Base-by-base conservation (phyloP, 192 early-diverging fungal species). In the Backusella liffmaniae region DNA sequence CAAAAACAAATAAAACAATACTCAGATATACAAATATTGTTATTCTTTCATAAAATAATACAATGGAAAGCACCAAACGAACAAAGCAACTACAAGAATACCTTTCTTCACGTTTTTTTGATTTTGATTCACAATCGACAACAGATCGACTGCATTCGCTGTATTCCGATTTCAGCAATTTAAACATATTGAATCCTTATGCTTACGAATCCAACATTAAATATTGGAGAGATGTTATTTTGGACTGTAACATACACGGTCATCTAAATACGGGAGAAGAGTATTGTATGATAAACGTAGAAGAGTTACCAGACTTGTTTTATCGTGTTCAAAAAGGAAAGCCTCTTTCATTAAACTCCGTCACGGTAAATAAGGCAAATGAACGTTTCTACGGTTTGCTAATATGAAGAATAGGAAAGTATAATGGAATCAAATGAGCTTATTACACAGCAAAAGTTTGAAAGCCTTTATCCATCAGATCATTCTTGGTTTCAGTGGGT, bases 111-210 rank as follows among this genome's bases (percentile, higher is more conserved):
- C 73, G 74, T 26, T 79, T 71, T 71, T 66, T 69, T 32, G 78
- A 79, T 23, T 79, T 79, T 66, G 39, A 66, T 15, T 42, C 42
- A 18, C 42, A 78, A 1, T n/a, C 26, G 3, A 44, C 70, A 15
- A 71, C 70, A 13, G 70, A 71, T 23, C 80, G 85, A 4, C 62
- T 84, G 5, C 67, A 34, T 36, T 86, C 85, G 3, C 76, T 86
- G 15, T 86, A 82, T 41, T 86, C 85, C 0, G 83, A 84, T 42
- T 86, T 86, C 35, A 73, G 77, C 62, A 84, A 79, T 29, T 65
- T 86, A 36, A 80, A 82, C 34, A 80, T 80, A 32, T 79, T 82
- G 21, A 86, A 86, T 49, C 71, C 76, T 0, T 84, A 77, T 29
- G 85, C 79, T 30, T 84, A 86, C 29, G 82, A 86, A 16, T 78